These are phyloP conservation scores for Colletotrichum coccodes DNA, from an alignment of 2,329 filamentous ascomycete species.

Conservation along the genomic window DNA sequence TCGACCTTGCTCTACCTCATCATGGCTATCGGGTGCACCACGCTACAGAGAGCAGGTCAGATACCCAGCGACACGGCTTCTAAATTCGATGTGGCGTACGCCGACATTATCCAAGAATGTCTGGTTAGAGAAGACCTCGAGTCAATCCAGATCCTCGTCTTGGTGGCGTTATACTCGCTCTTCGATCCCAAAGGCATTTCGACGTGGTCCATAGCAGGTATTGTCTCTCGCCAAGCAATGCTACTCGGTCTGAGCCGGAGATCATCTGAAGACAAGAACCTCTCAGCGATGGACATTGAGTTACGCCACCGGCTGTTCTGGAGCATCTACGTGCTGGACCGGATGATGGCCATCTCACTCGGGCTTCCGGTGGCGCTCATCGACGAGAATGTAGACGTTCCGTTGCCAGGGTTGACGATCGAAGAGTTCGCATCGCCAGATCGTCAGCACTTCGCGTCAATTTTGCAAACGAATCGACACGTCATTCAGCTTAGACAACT, in stretches of 20 bases:
- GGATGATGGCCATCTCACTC: constrained; percentile 54
- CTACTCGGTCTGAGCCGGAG: constrained; percentile 48
- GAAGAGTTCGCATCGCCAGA: constrained; percentile 55
- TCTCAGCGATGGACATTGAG: constrained; percentile 41
- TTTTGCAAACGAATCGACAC: constrained; percentile 55
- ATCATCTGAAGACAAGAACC: constrained; percentile 39
- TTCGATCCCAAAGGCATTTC: constrained; percentile 53
- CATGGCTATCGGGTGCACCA: constrained; percentile 58
- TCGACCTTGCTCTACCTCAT: constrained; percentile 53
- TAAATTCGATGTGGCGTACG: constrained; percentile 49
- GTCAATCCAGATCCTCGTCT: constrained; percentile 52
- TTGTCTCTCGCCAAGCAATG: constrained; percentile 51
- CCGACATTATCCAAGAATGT: constrained; percentile 53
- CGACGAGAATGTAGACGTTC: constrained; percentile 51
- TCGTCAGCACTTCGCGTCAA: constrained; percentile 48
- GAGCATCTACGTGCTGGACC: constrained; percentile 56
- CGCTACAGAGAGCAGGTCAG: constrained; percentile 53
- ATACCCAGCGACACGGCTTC: constrained; percentile 44
- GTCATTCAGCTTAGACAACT: constrained; percentile 55
- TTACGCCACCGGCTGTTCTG: constrained; percentile 53
- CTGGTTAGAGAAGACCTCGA: constrained; percentile 46
- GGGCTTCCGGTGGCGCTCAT: constrained; percentile 51
- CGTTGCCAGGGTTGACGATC: constrained; percentile 54
- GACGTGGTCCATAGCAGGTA: constrained; percentile 51
- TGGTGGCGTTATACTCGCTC: constrained; percentile 54